phyloP scores from a whole-genome alignment of 108 stramenopile species.

The Nitzschia sp. region DNA sequence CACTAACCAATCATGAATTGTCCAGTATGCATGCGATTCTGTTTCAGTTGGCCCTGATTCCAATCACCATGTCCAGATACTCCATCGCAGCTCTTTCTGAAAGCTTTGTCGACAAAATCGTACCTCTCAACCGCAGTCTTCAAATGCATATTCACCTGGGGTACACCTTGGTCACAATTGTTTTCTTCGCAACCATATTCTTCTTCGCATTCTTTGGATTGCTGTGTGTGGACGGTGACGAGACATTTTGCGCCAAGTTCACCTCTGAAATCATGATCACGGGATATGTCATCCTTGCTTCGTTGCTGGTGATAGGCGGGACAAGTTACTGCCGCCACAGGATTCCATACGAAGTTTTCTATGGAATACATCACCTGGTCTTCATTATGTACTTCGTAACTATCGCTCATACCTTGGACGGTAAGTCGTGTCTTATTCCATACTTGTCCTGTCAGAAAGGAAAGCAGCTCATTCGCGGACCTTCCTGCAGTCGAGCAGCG shows the following conservation, averaged over 20 bases:
- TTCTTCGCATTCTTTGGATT: conserved; percentile 52
- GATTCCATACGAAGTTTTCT: conserved; percentile 51
- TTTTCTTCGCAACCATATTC: conserved; percentile 43
- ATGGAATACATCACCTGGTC: conserved; percentile 40
- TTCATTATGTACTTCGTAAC: conserved; percentile 47
- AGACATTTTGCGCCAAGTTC: conserved; percentile 51
- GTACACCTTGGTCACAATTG: conserved; percentile 38
- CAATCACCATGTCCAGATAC: conserved; percentile 46
- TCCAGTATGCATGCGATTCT: conserved; percentile 53
- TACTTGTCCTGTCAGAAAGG: too few relatives aligned
- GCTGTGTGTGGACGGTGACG: conserved; percentile 41
- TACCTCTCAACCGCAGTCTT: conserved; percentile 40
- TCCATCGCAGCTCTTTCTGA: conserved; percentile 40
- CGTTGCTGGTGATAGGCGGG: conserved; percentile 29
- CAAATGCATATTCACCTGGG: conserved; percentile 50
- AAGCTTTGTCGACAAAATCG: conserved; percentile 21
- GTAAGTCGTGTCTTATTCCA: too few relatives aligned
- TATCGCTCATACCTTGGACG: conserved; percentile 48
- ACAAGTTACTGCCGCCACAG: conserved; percentile 41
- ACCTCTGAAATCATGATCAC: conserved; percentile 45
- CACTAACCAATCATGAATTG: too few relatives aligned
- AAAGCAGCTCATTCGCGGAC: too few relatives aligned
- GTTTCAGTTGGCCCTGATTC: conserved; percentile 54
- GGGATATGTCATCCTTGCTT: conserved; percentile 41
- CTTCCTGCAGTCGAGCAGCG: conserved; percentile 35